A percentile compares a stretch with the other conserved stretches of the same genome.
These are phyloP conservation scores for Saprolegnia diclina DNA, from an alignment of 352 stramenopile species.

Conservation along the genomic window DNA sequence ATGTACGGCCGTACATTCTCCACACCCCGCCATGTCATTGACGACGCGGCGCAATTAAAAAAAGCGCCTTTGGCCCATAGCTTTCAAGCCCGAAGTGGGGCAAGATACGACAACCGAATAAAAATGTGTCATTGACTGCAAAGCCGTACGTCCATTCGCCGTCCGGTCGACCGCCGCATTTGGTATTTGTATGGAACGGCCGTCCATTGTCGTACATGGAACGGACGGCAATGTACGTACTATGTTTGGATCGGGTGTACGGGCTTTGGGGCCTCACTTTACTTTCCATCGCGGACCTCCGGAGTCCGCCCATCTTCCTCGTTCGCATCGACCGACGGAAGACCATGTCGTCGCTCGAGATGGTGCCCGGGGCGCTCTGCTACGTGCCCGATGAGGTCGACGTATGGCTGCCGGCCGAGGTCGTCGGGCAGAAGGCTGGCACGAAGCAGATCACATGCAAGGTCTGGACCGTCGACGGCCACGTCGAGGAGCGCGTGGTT, in stretches of 20 bases:
- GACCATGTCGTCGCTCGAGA: constrained; percentile 30
- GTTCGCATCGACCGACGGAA: background rate
- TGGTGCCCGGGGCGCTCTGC: constrained; percentile 60
- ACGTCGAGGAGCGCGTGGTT: constrained; percentile 56
- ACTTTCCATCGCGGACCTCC: constrained; percentile 2
- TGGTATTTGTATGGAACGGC: background rate
- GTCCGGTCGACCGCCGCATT: background rate
- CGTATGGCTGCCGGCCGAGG: constrained; percentile 74
- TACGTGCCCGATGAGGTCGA: constrained; percentile 82
- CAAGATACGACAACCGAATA: background rate
- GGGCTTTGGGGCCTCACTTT: constrained; percentile 11
- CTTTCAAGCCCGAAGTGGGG: background rate
- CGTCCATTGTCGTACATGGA: background rate
- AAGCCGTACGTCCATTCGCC: background rate
- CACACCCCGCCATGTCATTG: constrained; percentile 8
- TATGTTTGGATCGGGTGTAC: constrained; percentile 13
- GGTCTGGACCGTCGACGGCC: constrained; percentile 43
- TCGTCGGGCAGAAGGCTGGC: constrained; percentile 56
- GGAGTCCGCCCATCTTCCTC: background rate
- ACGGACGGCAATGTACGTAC: background rate
- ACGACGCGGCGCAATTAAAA: background rate
- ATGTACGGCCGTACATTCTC: constrained; percentile 17
- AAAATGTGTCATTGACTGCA: constrained; percentile 16
- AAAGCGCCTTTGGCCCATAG: background rate
- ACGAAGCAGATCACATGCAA: constrained; percentile 59